These are phyloP conservation scores for Pestalotiopsis sp. DNA, from an alignment of 2,329 filamentous ascomycete genomes.

Conservation along the genomic window DNA sequence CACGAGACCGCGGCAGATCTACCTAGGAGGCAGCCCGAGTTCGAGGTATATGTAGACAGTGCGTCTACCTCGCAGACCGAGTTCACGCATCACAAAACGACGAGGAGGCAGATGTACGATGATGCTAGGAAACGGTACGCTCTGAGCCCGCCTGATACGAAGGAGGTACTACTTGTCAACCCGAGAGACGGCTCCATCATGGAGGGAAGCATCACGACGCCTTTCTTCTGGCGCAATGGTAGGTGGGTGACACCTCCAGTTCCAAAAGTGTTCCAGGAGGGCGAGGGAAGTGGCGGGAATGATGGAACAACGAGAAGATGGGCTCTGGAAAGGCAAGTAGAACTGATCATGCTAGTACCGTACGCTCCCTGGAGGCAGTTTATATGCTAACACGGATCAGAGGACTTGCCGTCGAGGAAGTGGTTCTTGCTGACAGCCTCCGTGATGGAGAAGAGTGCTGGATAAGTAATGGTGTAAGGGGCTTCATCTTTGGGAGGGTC, in stretches of 20 bases:
- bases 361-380: no score
- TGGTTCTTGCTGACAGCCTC: constrained; percentile 62
- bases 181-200: constrained; percentile 65
- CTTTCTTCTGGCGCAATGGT: constrained; percentile 75
- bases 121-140: constrained; percentile 64
- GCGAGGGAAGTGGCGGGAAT: constrained; percentile 71
- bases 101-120: constrained; percentile 71
- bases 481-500: constrained; percentile 61
- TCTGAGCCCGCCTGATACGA: constrained; percentile 51
- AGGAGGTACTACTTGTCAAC: constrained; percentile 79
- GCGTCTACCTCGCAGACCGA: constrained; percentile 48
- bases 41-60: constrained; percentile 48
- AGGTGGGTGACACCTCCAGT: constrained; percentile 81
- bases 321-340: constrained; percentile 77
- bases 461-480: constrained; percentile 86
- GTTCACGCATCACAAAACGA: constrained; percentile 90
- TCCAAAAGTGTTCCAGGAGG: constrained; percentile 36
- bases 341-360: no score
- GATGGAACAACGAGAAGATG: constrained; percentile 81
- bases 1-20: neutral
- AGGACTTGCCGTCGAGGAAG: constrained; percentile 66
- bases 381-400: no score
- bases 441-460: constrained; percentile 77
- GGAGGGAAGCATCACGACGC: constrained; percentile 82
- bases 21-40: constrained; percentile 34